Base-by-base conservation (phyloP, 345 rosid species). In the Populus nigra region DNA sequence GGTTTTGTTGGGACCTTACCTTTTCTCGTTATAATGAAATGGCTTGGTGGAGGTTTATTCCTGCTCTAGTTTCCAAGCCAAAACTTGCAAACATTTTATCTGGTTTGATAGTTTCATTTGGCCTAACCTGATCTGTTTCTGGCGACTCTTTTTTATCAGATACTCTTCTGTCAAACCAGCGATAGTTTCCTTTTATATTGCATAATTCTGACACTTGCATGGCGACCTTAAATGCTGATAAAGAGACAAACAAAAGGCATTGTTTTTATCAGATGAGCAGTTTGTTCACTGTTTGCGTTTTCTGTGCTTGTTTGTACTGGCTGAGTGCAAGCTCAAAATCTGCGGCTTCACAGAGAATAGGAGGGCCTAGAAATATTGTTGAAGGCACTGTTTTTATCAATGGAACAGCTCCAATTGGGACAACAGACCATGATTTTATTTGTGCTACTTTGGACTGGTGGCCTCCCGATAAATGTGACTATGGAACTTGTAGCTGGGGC, bases 381-480 rank as follows among this genome's bases (percentile, higher is more conserved):
- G 76, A 77, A 35, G 87, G 88, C 17, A 73, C 70, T 16, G 85
- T 85, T 68, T 80, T 73, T 71, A 81, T 85, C 73, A 76, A 88
- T 65, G 91, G 88, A 73, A 79, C 83, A 53, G 77, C 77, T 76
- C 67, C 84, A 41, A 68, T 81, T 27, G 90, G 85, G 35, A 75
- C 22, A 69, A 84, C 86, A 8, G 88, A 85, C 67, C 27, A 76
- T 12, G 79, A 87, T 77, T 89, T 87, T 78, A 71, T 87, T 22
- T 89, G 90, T 55, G 90, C 88, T 62, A 85, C 90, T 65, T 76
- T 89, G 76, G 88, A 87, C 67, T 89, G 88, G 84, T 86, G 91
- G 82, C 91, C 91, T 63, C 83, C 88, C 57, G 89, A 85, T n/a
- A 78, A 85, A 72, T 89, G 91, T 69, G 85, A 85, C 73, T 85